Evolutionary conservation across 768 basidiomycete species (phyloP).

Genomic region (Lactarius sanguifluus): DNA sequence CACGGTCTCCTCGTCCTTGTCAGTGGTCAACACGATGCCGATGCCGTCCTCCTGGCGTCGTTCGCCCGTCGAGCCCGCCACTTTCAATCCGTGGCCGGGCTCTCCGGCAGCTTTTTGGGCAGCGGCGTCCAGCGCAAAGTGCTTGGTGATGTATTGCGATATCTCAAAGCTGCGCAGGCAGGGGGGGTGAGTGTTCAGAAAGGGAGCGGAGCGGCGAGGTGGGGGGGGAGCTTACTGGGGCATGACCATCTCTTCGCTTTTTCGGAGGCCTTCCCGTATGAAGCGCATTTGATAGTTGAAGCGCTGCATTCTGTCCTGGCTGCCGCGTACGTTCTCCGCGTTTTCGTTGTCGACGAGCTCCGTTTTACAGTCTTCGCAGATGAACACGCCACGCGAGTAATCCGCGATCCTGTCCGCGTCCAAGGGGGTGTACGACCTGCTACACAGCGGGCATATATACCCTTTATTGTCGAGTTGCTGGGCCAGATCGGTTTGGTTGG

Average conservation of each 20-base stretch:
- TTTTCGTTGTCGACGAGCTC: slow-evolving; percentile 93
- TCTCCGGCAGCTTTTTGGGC: slow-evolving; percentile 53
- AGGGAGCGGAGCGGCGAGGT: not conserved
- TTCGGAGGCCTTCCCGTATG: slow-evolving; percentile 83
- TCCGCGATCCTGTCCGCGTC: slow-evolving; percentile 87
- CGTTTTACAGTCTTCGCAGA: slow-evolving; percentile 84
- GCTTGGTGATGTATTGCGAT: slow-evolving; percentile 73
- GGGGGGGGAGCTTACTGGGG: slow-evolving; percentile 59
- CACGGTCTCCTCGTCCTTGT: slow-evolving; percentile 80
- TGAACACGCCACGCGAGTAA: slow-evolving; percentile 58
- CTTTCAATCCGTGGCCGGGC: slow-evolving; percentile 59
- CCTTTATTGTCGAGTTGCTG: slow-evolving; percentile 97
- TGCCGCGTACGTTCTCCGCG: slow-evolving; percentile 77
- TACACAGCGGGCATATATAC: slow-evolving; percentile 92
- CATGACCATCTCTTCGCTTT: slow-evolving; percentile 83
- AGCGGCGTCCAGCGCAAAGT: slow-evolving; percentile 59
- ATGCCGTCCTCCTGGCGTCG: slow-evolving; percentile 72
- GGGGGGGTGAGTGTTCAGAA: slow-evolving; percentile 1
- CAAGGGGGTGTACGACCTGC: slow-evolving; percentile 77
- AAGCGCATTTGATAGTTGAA: slow-evolving; percentile 91
- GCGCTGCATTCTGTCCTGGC: slow-evolving; percentile 93
- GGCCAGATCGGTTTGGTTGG: not conserved
- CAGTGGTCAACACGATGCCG: slow-evolving; percentile 83
- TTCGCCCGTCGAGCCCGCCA: slow-evolving; percentile 64
- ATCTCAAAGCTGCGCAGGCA: slow-evolving; percentile 67